Conservation (phyloP, 23 red algal genomes). For the Gracilaria domingensis region DNA sequence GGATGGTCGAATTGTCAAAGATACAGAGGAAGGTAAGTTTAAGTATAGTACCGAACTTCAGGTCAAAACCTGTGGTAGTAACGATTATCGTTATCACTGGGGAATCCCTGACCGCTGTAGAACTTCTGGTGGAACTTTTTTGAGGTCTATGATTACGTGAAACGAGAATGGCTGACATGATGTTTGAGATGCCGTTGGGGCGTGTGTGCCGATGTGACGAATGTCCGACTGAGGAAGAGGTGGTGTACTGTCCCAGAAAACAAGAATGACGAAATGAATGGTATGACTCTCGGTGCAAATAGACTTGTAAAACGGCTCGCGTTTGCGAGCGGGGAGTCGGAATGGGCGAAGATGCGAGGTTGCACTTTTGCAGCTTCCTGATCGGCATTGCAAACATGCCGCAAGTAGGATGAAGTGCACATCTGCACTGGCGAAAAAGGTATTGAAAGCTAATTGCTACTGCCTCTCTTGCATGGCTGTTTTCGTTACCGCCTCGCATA, state of each 20-base stretch:
- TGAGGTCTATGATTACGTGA: neutral
- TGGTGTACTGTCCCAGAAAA: neutral
- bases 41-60: neutral
- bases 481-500: neutral
- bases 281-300: neutral
- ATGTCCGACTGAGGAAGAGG: neutral
- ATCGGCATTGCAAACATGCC: no score
- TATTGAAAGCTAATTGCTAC: neutral
- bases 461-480: neutral
- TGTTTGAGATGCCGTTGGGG: neutral
- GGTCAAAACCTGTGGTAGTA: conserved; percentile 14
- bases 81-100: conserved; percentile 25
- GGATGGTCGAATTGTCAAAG: conserved; percentile 2
- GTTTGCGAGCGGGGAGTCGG: neutral
- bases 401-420: neutral
- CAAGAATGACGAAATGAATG: neutral
- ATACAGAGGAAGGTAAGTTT: conserved; percentile 12
- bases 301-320: neutral
- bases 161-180: neutral
- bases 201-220: neutral
- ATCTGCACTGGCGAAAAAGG: neutral
- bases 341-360: neutral
- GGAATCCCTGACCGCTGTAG: conserved; percentile 5
- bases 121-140: conserved; percentile 29
- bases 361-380: neutral